These are phyloP conservation scores for Quercus tomentella DNA, from an alignment of 331 rosid species.

Conservation along the genomic window DNA sequence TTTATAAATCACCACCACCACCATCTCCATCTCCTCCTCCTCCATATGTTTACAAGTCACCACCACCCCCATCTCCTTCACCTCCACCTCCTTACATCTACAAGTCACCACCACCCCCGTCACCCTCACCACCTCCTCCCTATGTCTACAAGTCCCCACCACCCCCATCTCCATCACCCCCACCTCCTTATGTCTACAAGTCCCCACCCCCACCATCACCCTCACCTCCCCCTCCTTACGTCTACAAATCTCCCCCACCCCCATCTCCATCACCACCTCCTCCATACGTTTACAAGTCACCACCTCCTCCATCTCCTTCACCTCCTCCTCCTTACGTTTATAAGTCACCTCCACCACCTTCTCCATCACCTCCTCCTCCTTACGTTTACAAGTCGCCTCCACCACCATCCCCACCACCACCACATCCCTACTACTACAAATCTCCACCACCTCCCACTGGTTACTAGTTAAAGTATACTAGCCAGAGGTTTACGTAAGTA, in stretches of 20 bases:
- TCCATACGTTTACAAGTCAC: too few relatives aligned
- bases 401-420: not conserved
- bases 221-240: too few relatives aligned
- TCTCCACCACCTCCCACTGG: slow-evolving; percentile 2
- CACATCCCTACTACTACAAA: not conserved
- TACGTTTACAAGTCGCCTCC: too few relatives aligned
- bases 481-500: not conserved
- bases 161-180: not conserved
- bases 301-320: too few relatives aligned
- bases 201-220: not conserved
- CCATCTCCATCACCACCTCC: too few relatives aligned
- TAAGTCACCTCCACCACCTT: too few relatives aligned
- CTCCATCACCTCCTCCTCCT: too few relatives aligned
- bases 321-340: too few relatives aligned
- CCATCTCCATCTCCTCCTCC: not conserved
- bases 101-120: not conserved
- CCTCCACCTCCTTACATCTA: not conserved
- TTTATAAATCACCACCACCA: not conserved
- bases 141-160: not conserved
- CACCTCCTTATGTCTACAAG: not conserved
- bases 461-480: not conserved
- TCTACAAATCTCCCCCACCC: too few relatives aligned
- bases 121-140: not conserved
- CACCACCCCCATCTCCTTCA: not conserved
- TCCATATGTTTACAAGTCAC: not conserved